These are phyloP conservation scores for Claviceps monticola DNA, from an alignment of 2,329 filamentous ascomycete genomes.

Conservation along the genomic window DNA sequence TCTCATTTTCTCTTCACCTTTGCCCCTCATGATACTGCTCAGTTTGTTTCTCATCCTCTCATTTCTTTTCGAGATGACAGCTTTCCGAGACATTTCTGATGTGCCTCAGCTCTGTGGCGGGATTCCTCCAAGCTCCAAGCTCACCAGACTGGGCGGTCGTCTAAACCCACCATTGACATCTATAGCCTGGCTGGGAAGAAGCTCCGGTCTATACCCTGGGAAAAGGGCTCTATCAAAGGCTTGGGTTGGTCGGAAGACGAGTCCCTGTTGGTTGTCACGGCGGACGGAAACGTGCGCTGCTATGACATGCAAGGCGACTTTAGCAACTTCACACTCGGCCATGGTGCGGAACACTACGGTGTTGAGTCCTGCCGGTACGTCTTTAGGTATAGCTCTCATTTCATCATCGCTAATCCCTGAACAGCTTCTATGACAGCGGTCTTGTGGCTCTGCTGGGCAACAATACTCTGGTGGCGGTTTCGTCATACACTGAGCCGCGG, in stretches of 20 bases:
- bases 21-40: no score
- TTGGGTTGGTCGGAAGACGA: constrained; percentile 96
- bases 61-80: background rate
- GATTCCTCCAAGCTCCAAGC: constrained; percentile 75
- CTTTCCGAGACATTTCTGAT: background rate
- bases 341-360: constrained; percentile 76
- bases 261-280: constrained; percentile 72
- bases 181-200: constrained; percentile 88
- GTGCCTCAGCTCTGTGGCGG: constrained; percentile 61
- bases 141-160: constrained; percentile 55
- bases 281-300: constrained; percentile 80
- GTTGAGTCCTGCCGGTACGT: constrained; percentile 63
- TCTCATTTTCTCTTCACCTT: background rate
- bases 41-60: background rate
- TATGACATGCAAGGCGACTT: constrained; percentile 94
- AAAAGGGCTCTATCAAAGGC: constrained; percentile 73
- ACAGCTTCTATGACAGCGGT: constrained; percentile 71
- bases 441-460: constrained; percentile 85
- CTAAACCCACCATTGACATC: constrained; percentile 80
- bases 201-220: constrained; percentile 78
- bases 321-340: constrained; percentile 80
- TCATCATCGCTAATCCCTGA: background rate
- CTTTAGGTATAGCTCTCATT: no score
- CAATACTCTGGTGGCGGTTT: constrained; percentile 76
- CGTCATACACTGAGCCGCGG: constrained; percentile 78